Percentiles rank a stretch among this genome's conserved stretches.
These are phyloP conservation scores for Usnea hakonensis DNA, from an alignment of 495 filamentous ascomycete genomes.

Conservation along the genomic window DNA sequence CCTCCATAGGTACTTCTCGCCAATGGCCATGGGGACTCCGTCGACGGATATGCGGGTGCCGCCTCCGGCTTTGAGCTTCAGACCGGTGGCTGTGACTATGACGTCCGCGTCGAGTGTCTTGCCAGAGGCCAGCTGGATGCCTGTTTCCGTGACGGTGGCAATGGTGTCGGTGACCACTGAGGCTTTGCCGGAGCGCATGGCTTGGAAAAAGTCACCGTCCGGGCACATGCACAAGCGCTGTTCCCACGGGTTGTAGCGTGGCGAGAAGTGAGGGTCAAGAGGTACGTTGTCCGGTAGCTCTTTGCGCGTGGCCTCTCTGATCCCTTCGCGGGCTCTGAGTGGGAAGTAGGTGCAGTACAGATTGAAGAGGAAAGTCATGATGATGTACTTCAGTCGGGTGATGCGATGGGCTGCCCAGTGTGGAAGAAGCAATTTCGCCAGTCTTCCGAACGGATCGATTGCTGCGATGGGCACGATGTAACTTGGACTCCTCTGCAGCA, in stretches of 20 bases:
- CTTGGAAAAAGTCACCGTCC: conserved; percentile 6
- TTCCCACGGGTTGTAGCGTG: conserved; percentile 13
- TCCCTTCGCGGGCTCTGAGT: not conserved
- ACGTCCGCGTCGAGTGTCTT: conserved; percentile 1
- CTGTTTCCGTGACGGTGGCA: not conserved
- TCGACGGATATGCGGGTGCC: conserved; percentile 4
- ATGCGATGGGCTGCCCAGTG: not conserved
- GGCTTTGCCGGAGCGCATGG: conserved; percentile 12
- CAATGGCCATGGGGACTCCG: not conserved
- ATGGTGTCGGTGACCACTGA: conserved; percentile 12
- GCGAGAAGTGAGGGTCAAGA: conserved; percentile 5
- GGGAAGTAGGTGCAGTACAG: conserved; percentile 2
- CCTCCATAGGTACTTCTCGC: conserved; percentile 8
- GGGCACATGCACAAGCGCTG: conserved; percentile 9
- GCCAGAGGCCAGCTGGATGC: conserved; percentile 3
- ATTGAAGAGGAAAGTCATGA: not conserved
- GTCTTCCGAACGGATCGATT: not conserved
- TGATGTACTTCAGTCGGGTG: not conserved
- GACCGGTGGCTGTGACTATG: conserved; percentile 11
- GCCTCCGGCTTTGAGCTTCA: not conserved
- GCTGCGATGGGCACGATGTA: conserved; percentile 1
- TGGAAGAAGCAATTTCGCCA: not conserved
- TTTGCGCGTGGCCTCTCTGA: not conserved
- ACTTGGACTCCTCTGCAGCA: conserved; percentile 9
- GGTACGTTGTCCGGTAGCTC: conserved; percentile 3